These are phyloP conservation scores for Hericium alpestre DNA, from an alignment of 768 basidiomycete genomes.

Conservation along the genomic window DNA sequence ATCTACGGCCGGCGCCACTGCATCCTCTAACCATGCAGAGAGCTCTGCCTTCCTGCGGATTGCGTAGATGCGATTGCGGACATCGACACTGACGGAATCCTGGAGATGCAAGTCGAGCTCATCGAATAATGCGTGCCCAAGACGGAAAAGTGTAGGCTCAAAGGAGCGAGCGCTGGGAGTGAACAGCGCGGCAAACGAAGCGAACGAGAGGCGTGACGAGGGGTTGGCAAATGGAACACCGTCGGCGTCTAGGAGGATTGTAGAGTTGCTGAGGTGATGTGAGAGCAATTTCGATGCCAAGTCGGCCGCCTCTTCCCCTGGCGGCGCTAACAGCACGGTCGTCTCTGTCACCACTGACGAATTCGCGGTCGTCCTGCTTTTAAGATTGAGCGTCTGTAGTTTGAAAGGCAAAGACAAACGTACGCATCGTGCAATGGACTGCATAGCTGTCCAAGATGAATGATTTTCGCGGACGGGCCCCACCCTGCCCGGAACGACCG, in stretches of 20 bases:
- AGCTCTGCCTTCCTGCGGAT: constrained; percentile 71
- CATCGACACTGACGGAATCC: constrained; percentile 43
- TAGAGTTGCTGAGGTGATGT: constrained; percentile 66
- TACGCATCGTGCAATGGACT: constrained; percentile 43
- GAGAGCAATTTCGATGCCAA: constrained; percentile 57
- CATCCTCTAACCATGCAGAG: constrained; percentile 74
- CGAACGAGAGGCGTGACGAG: constrained; percentile 56
- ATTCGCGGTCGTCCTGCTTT: constrained; percentile 47
- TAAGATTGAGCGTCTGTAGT: background rate
- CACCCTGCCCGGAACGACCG: constrained; percentile 85
- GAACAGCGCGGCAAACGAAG: constrained; percentile 66
- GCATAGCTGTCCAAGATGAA: constrained; percentile 69
- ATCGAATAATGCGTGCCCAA: constrained; percentile 86
- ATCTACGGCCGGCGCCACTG: constrained; percentile 63
- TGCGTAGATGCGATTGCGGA: constrained; percentile 46
- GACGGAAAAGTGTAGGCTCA: constrained; percentile 77
- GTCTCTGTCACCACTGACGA: constrained; percentile 49
- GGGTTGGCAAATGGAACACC: constrained; percentile 63
- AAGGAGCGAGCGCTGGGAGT: constrained; percentile 58
- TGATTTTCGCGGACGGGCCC: constrained; percentile 72
- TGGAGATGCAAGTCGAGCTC: constrained; percentile 57
- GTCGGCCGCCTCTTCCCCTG: constrained; percentile 23
- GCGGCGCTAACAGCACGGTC: constrained; percentile 29
- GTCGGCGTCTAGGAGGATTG: constrained; percentile 59
- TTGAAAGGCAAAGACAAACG: constrained; percentile 19